A percentile compares a stretch with the other conserved stretches of the same genome.
Evolutionary conservation across 306 rosid species (phyloP).

Genomic region (Ceratonia siliqua): DNA sequence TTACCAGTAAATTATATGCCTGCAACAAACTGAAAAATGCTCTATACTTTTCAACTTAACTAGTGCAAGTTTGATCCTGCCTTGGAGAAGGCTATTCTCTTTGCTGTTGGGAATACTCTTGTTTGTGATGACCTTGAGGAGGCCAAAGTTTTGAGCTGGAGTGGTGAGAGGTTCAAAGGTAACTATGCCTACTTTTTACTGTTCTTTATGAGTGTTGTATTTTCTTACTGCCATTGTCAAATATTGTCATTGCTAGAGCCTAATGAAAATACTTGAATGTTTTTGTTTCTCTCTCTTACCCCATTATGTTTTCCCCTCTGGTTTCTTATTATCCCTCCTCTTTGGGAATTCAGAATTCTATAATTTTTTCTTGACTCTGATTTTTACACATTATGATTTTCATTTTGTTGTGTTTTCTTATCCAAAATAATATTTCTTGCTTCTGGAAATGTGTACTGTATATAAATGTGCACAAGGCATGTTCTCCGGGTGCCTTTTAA

Average conservation of each 20-base stretch:
- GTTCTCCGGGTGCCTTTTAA: constrained; percentile 17
- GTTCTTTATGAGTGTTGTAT: background rate
- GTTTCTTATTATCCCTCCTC: no score
- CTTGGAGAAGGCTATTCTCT: constrained; percentile 95
- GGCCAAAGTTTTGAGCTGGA: constrained; percentile 96
- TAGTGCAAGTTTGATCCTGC: constrained; percentile 75
- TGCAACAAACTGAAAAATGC: constrained; percentile 23
- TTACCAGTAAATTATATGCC: constrained; percentile 12
- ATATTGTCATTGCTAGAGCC: background rate
- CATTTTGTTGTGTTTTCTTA: no score
- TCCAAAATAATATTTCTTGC: constrained; percentile 13
- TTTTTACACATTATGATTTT: background rate
- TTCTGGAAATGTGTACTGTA: constrained; percentile 3
- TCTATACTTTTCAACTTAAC: constrained; percentile 68
- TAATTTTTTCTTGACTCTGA: background rate
- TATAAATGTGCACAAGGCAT: background rate
- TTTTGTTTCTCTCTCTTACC: no score
- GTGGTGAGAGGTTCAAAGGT: constrained; percentile 97
- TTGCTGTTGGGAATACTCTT: constrained; percentile 95
- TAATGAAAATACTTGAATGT: no score
- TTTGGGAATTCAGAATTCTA: constrained; percentile 5
- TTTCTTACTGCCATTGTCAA: constrained; percentile 12
- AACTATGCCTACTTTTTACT: constrained; percentile 16
- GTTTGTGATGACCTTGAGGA: constrained; percentile 95
- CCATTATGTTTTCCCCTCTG: no score